A percentile compares a stretch with the other conserved stretches of the same genome.
Evolutionary conservation across 805 yeast species (phyloP).

Genomic region (Yamadazyma paraphyllophila): DNA sequence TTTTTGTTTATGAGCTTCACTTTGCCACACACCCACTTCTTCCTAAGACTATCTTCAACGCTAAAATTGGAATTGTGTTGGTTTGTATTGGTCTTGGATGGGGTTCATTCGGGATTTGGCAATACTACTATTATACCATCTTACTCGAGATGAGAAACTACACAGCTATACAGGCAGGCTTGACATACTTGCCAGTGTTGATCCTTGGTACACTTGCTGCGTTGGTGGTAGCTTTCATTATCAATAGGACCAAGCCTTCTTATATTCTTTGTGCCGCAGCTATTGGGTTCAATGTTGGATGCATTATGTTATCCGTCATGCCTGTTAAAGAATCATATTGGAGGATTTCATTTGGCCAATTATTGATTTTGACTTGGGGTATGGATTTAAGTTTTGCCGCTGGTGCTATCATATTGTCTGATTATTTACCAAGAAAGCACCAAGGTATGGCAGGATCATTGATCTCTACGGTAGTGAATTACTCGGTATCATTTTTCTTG

Average conservation of each 20-base stretch:
- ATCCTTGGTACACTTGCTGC: conserved; percentile 60
- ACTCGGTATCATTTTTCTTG: conserved; percentile 66
- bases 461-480: conserved; percentile 67
- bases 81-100: conserved; percentile 60
- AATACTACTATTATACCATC: conserved; percentile 59
- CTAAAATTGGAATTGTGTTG: conserved; percentile 48
- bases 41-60: conserved; percentile 48
- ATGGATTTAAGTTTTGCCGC: conserved; percentile 82
- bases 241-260: conserved; percentile 48
- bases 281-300: conserved; percentile 54
- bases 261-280: conserved; percentile 50
- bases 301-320: conserved; percentile 49
- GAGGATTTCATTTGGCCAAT: conserved; percentile 54
- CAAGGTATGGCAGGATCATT: conserved; percentile 82
- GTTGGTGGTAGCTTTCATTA: conserved; percentile 45
- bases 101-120: conserved; percentile 76
- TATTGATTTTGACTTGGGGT: conserved; percentile 61
- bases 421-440: conserved; percentile 55
- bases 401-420: conserved; percentile 60
- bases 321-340: conserved; percentile 63
- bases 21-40: conserved; percentile 50
- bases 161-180: conserved; percentile 29
- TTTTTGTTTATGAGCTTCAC: conserved; percentile 49
- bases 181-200: conserved; percentile 46
- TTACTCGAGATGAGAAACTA: conserved; percentile 49